phyloP scores from a whole-genome alignment of 2,329 filamentous ascomycete species.

The Cytospora leucostoma region DNA sequence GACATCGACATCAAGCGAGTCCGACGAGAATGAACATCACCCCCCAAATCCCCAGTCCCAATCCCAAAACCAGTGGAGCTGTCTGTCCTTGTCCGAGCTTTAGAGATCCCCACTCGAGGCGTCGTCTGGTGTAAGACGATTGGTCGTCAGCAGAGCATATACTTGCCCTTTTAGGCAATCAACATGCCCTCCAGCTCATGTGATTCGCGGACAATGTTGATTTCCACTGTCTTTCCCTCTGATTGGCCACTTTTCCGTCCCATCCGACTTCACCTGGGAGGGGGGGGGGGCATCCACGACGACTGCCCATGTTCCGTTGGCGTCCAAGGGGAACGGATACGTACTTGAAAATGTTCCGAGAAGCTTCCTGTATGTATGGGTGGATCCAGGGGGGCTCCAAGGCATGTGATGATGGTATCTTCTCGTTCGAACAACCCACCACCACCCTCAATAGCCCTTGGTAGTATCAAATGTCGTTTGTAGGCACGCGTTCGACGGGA shows the following conservation, averaged over 20 bases:
- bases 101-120: background rate
- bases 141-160: background rate
- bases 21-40: no score
- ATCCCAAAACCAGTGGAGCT: no score
- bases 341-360: no score
- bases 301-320: background rate
- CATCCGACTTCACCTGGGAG: background rate
- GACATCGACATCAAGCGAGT: no score
- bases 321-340: background rate
- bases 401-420: background rate
- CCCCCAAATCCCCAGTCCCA: no score
- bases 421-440: no score
- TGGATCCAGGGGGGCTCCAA: background rate
- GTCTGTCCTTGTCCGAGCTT: no score
- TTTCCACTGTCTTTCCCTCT: background rate
- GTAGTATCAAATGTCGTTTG: background rate
- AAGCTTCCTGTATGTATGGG: background rate
- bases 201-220: constrained; percentile 1
- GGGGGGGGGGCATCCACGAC: background rate
- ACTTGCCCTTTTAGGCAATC: background rate
- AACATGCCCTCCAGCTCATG: background rate
- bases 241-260: background rate
- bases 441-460: no score
- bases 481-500: background rate
- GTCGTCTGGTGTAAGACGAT: background rate